Base-by-base conservation (phyloP, 2,329 filamentous ascomycete species). In the Elsinoe ampelina region DNA sequence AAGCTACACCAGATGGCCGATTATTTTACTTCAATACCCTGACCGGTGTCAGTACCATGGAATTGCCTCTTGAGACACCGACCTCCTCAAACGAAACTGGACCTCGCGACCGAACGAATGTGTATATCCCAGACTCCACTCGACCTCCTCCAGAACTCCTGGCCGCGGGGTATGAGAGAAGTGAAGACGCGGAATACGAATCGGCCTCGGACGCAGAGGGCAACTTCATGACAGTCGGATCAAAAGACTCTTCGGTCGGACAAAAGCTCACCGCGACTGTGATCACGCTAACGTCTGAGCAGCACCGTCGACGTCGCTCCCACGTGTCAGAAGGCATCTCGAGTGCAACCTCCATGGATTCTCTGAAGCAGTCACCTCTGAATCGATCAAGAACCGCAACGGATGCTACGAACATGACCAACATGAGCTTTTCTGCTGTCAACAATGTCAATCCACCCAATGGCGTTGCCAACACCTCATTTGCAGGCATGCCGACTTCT, bases 21-120 rank as follows among this genome's bases (percentile, higher is more conserved):
- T 74, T 98, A 20, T 98, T 95, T 72, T 98, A 97, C 74, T 97
- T 95, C 79, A 98, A 98, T 71, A 97, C 92, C 61, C 84, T 96
- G 75, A 98, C 93, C 0, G 91, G 92, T 57, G 89, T 95, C 66
- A 95, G 88, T 67, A 95, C 88, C 61, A 93, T 91, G 82, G 93
- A 98, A 69, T 76, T 98, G 59, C 93, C 93, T 1, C 78, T 98
- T 22, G 93, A 98, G 70, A 92, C 92, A 13, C 91, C 93, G 1
- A 84, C 83, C 1, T 89, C 87, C 5, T 72, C 82, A 15, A 85
- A 83, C 61, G 93, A 98, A 72, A 86, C 80, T 57, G 92, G 92
- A 1, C 93, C 93, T 2, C 81, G 86, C 63, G 90, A 97, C 71
- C 85, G 90, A 59, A 91, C 86, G 73, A 92, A 95, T 68, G 85